Evolutionary conservation across 345 rosid species (phyloP), one percentile per base, ranked within the genome.

Genomic region (Eucalyptus erythrocorys): DNA sequence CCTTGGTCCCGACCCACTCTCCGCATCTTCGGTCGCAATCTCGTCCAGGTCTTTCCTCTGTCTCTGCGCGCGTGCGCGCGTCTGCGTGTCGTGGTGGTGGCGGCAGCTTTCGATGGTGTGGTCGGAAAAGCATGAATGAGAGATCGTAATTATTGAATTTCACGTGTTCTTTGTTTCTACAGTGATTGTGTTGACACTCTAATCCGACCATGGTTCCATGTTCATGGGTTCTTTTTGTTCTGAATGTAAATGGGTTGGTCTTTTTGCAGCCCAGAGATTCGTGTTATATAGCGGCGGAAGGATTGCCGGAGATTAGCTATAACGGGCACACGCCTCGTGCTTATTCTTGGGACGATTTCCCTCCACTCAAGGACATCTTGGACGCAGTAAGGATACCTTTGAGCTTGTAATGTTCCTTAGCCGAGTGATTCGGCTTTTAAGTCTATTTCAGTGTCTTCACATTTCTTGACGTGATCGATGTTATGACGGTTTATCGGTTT

Each of bases 1-100:
- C 99, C 99, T 86, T 97, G 99, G 99, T 92, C 94, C 80, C 90
- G 98, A 71, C 99, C 99, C 86, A 94, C 96, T 86, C 86, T 97
- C 88, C 94, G 93, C 21, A 95, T 97, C 90, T 96, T 94, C 34
- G 96, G 95, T 85, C 94, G 98, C 45, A 92, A 92, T 86, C 95
- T 94, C 89, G 91, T 94, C 40, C 99, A 96, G 99, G 99, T 97
- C 47, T 5, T 21, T 3, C 27, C 42, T 59, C 24, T 61, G n/a
- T 50, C 13, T 50, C 27, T 45, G 37, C 30, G n/a, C 13, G 34
- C 68, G n/a, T n/a, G n/a, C 6, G 45, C 30, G 81, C 85, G 71
- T 22, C 15, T 48, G 48, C 27, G 42, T 14, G 32, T 40, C 3
- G n/a, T 8, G 7, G 80, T 1, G 80, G 37, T 0, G 79, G 48